These are phyloP conservation scores for Rhizophora mangle DNA, from an alignment of 345 rosid species.

Conservation along the genomic window DNA sequence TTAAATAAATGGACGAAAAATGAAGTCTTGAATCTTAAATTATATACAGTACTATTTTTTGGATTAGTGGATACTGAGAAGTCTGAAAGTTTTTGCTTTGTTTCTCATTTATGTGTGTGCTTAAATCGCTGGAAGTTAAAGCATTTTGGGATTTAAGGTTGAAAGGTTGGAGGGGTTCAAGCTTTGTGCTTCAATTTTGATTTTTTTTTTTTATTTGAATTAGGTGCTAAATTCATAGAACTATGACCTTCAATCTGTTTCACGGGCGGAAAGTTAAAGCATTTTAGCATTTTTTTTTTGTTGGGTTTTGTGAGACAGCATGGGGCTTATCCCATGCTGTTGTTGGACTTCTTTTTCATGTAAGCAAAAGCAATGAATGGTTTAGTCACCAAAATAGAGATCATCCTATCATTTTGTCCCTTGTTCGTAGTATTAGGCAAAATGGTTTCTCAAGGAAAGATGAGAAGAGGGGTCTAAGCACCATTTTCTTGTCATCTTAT, in stretches of 20 bases:
- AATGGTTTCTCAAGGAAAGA: not conserved
- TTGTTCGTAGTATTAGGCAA: not conserved
- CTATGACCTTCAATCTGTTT: not conserved
- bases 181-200: not conserved
- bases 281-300: not conserved
- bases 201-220: not conserved
- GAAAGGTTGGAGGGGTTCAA: not conserved
- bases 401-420: not conserved
- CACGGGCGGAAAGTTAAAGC: too few species aligned
- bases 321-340: too few species aligned
- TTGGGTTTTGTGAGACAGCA: too few species aligned
- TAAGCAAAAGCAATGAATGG: not conserved
- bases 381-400: not conserved
- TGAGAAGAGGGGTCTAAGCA: not conserved
- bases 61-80: not conserved
- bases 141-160: too few species aligned
- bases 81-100: not conserved
- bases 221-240: not conserved
- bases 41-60: not conserved
- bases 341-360: not conserved
- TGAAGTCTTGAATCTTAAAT: not conserved
- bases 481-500: not conserved
- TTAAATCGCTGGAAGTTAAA: not conserved
- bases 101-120: not conserved
- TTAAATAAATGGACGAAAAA: not conserved